Base-by-base conservation (phyloP, 805 yeast genomes). In the Lachancea sp. region DNA sequence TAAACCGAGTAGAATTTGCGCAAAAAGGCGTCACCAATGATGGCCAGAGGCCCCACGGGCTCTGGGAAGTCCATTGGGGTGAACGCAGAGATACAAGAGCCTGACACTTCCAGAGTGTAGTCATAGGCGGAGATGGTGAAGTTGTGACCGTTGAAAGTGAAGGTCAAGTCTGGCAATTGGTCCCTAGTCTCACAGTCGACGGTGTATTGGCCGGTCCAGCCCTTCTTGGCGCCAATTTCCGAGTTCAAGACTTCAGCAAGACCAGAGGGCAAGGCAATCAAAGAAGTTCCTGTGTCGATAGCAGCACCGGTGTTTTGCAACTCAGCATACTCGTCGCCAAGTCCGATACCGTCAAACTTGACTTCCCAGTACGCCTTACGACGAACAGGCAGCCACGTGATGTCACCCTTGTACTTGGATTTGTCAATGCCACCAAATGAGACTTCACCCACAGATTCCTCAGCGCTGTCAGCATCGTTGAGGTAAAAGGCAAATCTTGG, bases 321-420 rank as follows among this genome's bases (percentile, higher is more conserved):
- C 57, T 75, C 78, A 41, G 98, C 96, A 61, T 77, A 85, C 71
- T 93, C 95, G 55, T 85, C 85, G 60, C 99, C 99, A 52, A 93
- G 76, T 36, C 90, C 86, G 65, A 93, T 74, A 57, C 95, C 90
- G 57, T 88, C 88, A 56, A 93, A 84, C 57, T 83, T 79, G 49
- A 93, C 99, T 75, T 93, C 99, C 99, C 99, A 93, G 79, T 93
- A 93, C 29, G 98, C 99, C 81, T 90, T 89, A 78, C 99, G 87
- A 75, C 99, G 88, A 51, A 93, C 95, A 48, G 99, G 99, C 69
- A 93, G 78, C 89, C 95, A 89, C 43, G 91, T 85, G 60, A 93
- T 77, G 56, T 91, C 79, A 54, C 99, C 99, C 41, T 72, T 69
- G 68, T 72, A 88, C 64, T 81, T 78, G 50, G 81, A 65, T 56